These are phyloP conservation scores for Blastobotrys raffinosifermentans DNA, from an alignment of 1,139 yeast species.

Conservation along the genomic window DNA sequence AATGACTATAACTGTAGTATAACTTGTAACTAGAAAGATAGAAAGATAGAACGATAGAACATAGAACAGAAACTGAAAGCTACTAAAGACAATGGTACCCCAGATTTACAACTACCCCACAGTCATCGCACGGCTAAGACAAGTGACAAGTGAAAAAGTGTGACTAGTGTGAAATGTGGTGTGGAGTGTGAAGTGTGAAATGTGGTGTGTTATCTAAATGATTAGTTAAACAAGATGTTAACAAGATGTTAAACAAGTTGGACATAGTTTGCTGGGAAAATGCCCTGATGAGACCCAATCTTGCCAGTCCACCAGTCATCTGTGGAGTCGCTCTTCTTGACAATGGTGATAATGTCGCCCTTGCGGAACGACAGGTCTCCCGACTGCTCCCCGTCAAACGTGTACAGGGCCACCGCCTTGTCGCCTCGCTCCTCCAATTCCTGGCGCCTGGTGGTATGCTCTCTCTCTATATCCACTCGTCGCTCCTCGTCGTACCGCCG, in stretches of 20 bases:
- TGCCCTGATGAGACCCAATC: constrained; percentile 75
- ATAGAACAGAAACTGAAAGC: too few species aligned
- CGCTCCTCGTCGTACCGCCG: constrained; percentile 18
- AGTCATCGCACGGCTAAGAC: too few species aligned
- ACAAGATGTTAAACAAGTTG: constrained; percentile 60
- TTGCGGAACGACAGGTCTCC: constrained; percentile 90
- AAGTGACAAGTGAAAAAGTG: too few species aligned
- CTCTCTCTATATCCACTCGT: constrained; percentile 12
- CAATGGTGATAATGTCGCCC: constrained; percentile 89
- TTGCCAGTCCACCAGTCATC: constrained; percentile 99
- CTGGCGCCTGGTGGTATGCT: constrained; percentile 5
- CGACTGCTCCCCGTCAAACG: constrained; percentile 83
- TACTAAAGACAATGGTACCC: too few species aligned
- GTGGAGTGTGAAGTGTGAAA: too few species aligned
- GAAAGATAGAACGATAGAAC: too few species aligned
- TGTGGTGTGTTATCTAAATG: too few species aligned
- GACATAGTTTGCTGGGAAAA: constrained; percentile 96
- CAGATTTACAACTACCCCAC: too few species aligned
- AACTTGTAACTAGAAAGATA: too few species aligned
- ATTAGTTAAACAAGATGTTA: too few species aligned
- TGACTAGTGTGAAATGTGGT: too few species aligned
- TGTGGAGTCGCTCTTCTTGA: constrained; percentile 76
- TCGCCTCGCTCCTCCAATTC: constrained; percentile 35
- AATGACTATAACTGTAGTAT: too few species aligned
- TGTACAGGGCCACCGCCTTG: constrained; percentile 84